These are phyloP conservation scores for Fusarium sulawesiense DNA, from an alignment of 2,329 filamentous ascomycete species.

Conservation along the genomic window DNA sequence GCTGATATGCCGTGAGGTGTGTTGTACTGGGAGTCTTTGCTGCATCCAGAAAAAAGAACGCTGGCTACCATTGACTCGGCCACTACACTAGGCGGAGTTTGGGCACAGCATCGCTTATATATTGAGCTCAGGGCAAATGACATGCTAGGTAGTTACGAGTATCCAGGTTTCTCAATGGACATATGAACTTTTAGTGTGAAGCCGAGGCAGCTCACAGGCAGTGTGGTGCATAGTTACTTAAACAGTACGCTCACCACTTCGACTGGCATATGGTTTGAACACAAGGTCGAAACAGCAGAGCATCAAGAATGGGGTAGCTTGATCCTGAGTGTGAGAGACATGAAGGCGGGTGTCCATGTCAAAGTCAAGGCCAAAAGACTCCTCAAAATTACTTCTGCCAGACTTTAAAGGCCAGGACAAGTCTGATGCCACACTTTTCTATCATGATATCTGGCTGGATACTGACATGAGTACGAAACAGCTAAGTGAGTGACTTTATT, in stretches of 20 bases:
- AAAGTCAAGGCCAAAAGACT: slow-evolving; percentile 59
- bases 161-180: slow-evolving; percentile 78
- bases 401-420: slow-evolving; percentile 58
- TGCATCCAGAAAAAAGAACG: slow-evolving; percentile 63
- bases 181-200: slow-evolving; percentile 59
- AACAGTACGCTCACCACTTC: slow-evolving; percentile 58
- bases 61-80: slow-evolving; percentile 69
- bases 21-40: slow-evolving; percentile 64
- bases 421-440: slow-evolving; percentile 62
- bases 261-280: slow-evolving; percentile 54
- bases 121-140: slow-evolving; percentile 80
- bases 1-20: slow-evolving; percentile 45
- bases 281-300: slow-evolving; percentile 57
- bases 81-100: slow-evolving; percentile 73
- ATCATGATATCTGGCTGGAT: slow-evolving; percentile 59
- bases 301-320: slow-evolving; percentile 57
- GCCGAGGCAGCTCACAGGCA: slow-evolving; percentile 60
- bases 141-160: slow-evolving; percentile 78
- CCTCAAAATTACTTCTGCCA: slow-evolving; percentile 60
- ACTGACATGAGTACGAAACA: slow-evolving; percentile 55
- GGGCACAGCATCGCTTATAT: slow-evolving; percentile 75
- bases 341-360: slow-evolving; percentile 20
- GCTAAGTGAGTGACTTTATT: slow-evolving; percentile 65
- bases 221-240: slow-evolving; percentile 61
- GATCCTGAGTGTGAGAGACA: slow-evolving; percentile 42